Percentiles rank a stretch among this genome's conserved stretches.
Conservation (phyloP, 2,329 filamentous ascomycete species). For the Boeremia exigua region DNA sequence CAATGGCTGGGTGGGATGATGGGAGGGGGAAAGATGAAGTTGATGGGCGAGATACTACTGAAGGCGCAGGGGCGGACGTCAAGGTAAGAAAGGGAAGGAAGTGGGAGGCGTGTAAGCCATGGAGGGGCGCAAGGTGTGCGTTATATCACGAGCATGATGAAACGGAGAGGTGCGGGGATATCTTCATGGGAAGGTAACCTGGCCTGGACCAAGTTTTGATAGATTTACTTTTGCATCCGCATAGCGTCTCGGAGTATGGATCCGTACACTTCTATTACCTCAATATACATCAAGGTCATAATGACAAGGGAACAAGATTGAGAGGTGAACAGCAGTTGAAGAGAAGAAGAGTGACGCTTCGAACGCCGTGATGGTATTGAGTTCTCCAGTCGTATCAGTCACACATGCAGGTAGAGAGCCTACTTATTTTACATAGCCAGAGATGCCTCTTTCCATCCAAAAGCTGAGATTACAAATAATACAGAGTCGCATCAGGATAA, state of each 20-base stretch:
- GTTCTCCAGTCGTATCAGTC: slow-evolving; percentile 7
- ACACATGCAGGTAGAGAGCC: slow-evolving; percentile 14
- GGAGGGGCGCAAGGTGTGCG: slow-evolving; percentile 43
- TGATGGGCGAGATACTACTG: slow-evolving; percentile 18
- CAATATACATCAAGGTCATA: not conserved
- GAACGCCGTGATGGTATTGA: slow-evolving; percentile 6
- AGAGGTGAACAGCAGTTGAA: not conserved
- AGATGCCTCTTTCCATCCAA: slow-evolving; percentile 16
- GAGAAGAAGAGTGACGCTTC: slow-evolving; percentile 7
- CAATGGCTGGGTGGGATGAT: slow-evolving; percentile 41
- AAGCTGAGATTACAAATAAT: slow-evolving; percentile 26
- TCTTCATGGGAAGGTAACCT: slow-evolving; percentile 37
- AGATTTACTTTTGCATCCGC: not conserved
- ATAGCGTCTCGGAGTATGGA: slow-evolving; percentile 9
- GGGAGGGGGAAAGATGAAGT: slow-evolving; percentile 27
- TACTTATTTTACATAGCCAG: slow-evolving; percentile 36
- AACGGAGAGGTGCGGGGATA: slow-evolving; percentile 43
- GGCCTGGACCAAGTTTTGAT: not conserved
- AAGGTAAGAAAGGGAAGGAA: slow-evolving; percentile 37
- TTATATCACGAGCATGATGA: slow-evolving; percentile 49
- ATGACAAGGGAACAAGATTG: not conserved
- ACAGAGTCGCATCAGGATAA: slow-evolving; percentile 17
- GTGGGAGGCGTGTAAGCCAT: slow-evolving; percentile 48
- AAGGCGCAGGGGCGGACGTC: slow-evolving; percentile 24
- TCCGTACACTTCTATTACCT: not conserved